Evolutionary conservation across 2,329 filamentous ascomycete species (phyloP), one percentile per base, ranked within the genome.

Genomic region (Endocalyx cinctus): DNA sequence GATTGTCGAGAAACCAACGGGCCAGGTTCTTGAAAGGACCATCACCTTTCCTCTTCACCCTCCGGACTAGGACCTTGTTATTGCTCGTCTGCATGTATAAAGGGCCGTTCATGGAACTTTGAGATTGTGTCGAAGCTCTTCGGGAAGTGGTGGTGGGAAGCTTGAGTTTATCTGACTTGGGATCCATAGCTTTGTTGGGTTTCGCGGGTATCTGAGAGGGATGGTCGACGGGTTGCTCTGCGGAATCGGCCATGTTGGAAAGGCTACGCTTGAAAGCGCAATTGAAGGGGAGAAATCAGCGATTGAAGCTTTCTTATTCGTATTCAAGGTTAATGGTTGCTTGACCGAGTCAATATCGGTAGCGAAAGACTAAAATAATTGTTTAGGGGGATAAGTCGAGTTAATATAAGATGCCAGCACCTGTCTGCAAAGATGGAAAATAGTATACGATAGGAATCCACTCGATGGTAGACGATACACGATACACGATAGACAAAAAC

Each of bases 1-100:
- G 85, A 59, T 90, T 86, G 52, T 84, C 70, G 47, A 87, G 77
- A 56, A 89, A 74, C 78, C 82, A 86, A 52, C 72, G 69, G 41
- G 77, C 73, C 28, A 84, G 59, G 40, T 72, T 70, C 52, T 73
- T 78, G 48, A 75, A 64, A 25, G 77, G 67, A 35, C 77, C 70
- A 46, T 82, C 74, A 32, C 78, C 75, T 58, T 79, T 79, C 54
- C 69, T 67, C 64, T 74, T 81, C 42, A 72, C 60, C 45, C 75
- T 72, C 47, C 73, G 67, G 29, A 77, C 67, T 17, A 76, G 62
- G 29, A 76, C 67, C 29, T 68, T 66, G 38, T 71, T 75, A 53
- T 64, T 66, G 46, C 64, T 65, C 17, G 61, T 69, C 53, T 76
- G 73, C 66, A 69, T 72, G 52, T 77, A 78, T 31, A 76, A 59